These are phyloP conservation scores for Aphanomyces cochlioides DNA, from an alignment of 352 stramenopile species.

Conservation along the genomic window DNA sequence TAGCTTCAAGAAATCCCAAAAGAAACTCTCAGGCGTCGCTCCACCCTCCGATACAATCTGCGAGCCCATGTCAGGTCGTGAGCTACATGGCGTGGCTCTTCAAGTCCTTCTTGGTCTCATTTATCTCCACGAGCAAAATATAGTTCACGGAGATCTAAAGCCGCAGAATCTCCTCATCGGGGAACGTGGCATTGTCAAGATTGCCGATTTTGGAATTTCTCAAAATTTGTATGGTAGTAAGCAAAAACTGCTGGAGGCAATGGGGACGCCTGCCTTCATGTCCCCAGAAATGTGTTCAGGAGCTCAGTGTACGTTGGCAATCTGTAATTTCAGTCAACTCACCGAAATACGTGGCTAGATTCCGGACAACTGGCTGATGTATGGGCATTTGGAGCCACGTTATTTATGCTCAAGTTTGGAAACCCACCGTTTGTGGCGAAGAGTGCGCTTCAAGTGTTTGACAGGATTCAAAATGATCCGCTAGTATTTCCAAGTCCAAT, in stretches of 20 bases:
- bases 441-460: constrained; percentile 83
- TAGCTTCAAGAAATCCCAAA: constrained; percentile 69
- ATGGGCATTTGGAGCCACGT: constrained; percentile 84
- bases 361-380: constrained; percentile 87
- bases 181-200: constrained; percentile 87
- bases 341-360: constrained; percentile 28
- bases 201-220: constrained; percentile 89
- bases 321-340: background rate
- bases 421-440: constrained; percentile 87
- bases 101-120: constrained; percentile 80
- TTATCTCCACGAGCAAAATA: constrained; percentile 86
- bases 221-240: constrained; percentile 80
- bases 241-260: constrained; percentile 72
- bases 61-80: constrained; percentile 51
- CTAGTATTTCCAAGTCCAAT: constrained; percentile 57
- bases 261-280: constrained; percentile 90
- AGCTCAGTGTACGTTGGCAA: constrained; percentile 48
- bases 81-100: constrained; percentile 66
- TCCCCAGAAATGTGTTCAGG: constrained; percentile 88
- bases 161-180: constrained; percentile 85
- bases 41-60: constrained; percentile 32
- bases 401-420: constrained; percentile 89
- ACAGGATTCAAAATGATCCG: constrained; percentile 79
- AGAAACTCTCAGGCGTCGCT: constrained; percentile 33
- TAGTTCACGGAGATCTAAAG: constrained; percentile 86